phyloP scores from a whole-genome alignment of 768 basidiomycete genomes.

The Leucocoprinus birnbaumii region DNA sequence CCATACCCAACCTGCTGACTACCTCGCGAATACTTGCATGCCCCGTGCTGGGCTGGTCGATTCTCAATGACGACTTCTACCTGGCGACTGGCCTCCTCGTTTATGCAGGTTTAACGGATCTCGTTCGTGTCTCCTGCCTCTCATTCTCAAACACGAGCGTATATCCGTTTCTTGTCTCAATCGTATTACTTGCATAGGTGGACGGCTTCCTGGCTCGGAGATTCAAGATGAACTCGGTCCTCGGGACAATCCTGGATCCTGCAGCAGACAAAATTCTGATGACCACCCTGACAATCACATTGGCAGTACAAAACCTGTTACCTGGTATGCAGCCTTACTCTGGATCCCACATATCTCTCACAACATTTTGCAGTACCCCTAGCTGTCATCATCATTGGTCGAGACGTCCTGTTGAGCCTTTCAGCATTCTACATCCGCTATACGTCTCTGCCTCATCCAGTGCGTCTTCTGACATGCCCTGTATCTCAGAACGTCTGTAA shows the following conservation, averaged over 20 bases:
- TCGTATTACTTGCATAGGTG: constrained; percentile 43
- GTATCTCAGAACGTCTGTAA: constrained; percentile 8
- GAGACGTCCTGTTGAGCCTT: constrained; percentile 82
- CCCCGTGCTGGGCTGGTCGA: constrained; percentile 89
- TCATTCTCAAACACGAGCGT: neutral
- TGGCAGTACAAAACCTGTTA: constrained; percentile 80
- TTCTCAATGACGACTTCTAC: constrained; percentile 76
- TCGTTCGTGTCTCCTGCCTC: constrained; percentile 49
- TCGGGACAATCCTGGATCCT: constrained; percentile 94
- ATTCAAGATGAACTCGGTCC: constrained; percentile 85
- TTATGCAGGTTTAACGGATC: constrained; percentile 90
- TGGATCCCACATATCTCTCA: neutral
- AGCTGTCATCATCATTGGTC: constrained; percentile 81
- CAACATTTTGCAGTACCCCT: constrained; percentile 60
- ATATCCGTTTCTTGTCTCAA: neutral
- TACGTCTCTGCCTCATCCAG: constrained; percentile 83
- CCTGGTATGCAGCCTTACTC: constrained; percentile 58
- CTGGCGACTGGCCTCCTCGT: constrained; percentile 81
- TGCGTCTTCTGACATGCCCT: constrained; percentile 36
- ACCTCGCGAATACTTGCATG: constrained; percentile 84
- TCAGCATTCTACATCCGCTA: constrained; percentile 94
- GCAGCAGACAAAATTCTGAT: constrained; percentile 95
- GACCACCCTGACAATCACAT: constrained; percentile 87
- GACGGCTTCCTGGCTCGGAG: constrained; percentile 90
- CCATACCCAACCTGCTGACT: constrained; percentile 88